A percentile compares a stretch with the other conserved stretches of the same genome.
Conservation (phyloP, 169 alveolate genomes). For the Fabrea salina region DNA sequence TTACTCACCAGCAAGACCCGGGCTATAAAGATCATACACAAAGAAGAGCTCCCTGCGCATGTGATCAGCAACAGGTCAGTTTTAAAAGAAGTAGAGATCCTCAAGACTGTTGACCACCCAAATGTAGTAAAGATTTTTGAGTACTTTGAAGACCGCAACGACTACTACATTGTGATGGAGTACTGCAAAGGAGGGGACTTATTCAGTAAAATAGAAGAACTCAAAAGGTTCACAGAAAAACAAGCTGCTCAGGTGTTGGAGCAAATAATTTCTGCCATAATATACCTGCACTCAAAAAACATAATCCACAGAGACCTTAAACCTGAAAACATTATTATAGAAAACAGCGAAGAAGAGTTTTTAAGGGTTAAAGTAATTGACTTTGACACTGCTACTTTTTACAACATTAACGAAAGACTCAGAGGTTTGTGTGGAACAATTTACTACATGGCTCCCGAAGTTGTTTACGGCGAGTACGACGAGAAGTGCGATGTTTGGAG, state of each 20-base stretch:
- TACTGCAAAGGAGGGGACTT: slow-evolving; percentile 75
- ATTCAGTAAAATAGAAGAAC: slow-evolving; percentile 39
- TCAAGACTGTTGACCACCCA: slow-evolving; percentile 70
- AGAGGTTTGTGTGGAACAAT: slow-evolving; percentile 50
- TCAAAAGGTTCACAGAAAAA: slow-evolving; percentile 54
- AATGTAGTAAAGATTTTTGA: slow-evolving; percentile 65
- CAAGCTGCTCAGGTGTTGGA: slow-evolving; percentile 68
- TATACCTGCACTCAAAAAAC: slow-evolving; percentile 63
- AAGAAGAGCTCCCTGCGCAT: not conserved
- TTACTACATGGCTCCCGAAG: slow-evolving; percentile 71
- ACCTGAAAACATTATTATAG: slow-evolving; percentile 48
- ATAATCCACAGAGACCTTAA: slow-evolving; percentile 70
- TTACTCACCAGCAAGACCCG: not conserved
- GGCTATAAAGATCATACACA: not conserved
- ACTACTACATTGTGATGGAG: slow-evolving; percentile 63
- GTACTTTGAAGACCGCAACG: slow-evolving; percentile 64
- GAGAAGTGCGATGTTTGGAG: slow-evolving; percentile 66
- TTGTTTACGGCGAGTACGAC: slow-evolving; percentile 48
- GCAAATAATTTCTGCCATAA: slow-evolving; percentile 64
- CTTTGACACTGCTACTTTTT: slow-evolving; percentile 69
- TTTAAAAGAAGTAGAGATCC: slow-evolving; percentile 47
- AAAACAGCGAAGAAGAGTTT: slow-evolving; percentile 47
- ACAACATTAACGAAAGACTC: slow-evolving; percentile 46
- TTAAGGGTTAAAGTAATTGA: slow-evolving; percentile 76
- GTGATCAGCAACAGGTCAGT: not conserved